Base-by-base conservation (phyloP, 805 yeast species). In the Priceomyces fermenticarens region DNA sequence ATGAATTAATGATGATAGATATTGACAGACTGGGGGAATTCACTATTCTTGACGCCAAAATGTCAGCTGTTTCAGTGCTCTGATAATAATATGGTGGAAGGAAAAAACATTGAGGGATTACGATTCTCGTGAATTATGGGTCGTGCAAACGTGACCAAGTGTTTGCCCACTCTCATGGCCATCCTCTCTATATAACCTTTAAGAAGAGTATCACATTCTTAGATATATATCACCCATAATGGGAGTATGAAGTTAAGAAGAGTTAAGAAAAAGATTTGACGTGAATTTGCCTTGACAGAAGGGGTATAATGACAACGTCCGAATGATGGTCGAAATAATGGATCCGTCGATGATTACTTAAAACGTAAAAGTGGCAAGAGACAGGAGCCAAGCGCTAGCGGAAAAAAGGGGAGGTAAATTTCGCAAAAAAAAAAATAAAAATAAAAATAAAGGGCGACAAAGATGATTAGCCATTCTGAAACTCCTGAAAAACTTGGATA, bases 51-150 rank as follows among this genome's bases (percentile, higher is more conserved):
- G 20, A 28, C 30, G 29, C 30, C 30, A 35, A 35, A 20, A 20
- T 26, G 38, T 17, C 14, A 20, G 17, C 30, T 26, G 17, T 35
- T 20, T 20, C 25, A 20, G 25, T 35, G 38, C 38, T 35, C 25
- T 35, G 11, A 25, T 35, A 25, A 25, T 23, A 35, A 13, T 25
- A 35, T 35, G 14, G 15, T 27, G 30, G 13, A 27, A 35, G 38
- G 30, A 35, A 35, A 35, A 35, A 35, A 35, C 38, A 35, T 30
- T 35, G 38, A 35, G 38, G 38, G 38, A 35, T 35, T 32, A 25
- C 17, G 27, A 35, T 12, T 33, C 25, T 33, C 14, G 17, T 20
- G 38, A 35, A 27, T 13, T 12, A 23, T 25, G 27, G 30, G 38
- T 35, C 38, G 38, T 35, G 38, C 38, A 17, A 35, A 25, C 30